These are phyloP conservation scores for Scleroderma bovista DNA, from an alignment of 768 basidiomycete species.

Conservation along the genomic window DNA sequence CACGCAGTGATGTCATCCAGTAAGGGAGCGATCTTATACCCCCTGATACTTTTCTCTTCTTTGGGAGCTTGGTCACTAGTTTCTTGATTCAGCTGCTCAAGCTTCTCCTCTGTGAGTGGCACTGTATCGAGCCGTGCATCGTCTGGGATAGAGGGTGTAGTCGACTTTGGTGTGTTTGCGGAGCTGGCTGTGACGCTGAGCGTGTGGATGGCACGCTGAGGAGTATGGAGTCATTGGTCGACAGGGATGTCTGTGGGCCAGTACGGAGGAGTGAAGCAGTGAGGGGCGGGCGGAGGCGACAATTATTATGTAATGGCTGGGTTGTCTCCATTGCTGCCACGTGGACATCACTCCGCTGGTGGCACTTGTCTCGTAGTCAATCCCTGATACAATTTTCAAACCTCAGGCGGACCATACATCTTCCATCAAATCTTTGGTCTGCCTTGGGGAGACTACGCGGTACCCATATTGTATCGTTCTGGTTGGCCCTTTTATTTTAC, in stretches of 20 bases:
- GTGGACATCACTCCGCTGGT: too few species aligned
- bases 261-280: slow-evolving; percentile 70
- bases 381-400: too few species aligned
- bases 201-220: slow-evolving; percentile 66
- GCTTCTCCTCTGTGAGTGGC: slow-evolving; percentile 60
- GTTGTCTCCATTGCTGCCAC: too few species aligned
- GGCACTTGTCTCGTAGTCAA: too few species aligned
- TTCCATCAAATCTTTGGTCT: too few species aligned
- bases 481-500: too few species aligned
- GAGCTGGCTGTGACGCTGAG: slow-evolving; percentile 49
- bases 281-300: slow-evolving; percentile 69
- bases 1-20: slow-evolving; percentile 82
- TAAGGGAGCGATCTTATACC: slow-evolving; percentile 85
- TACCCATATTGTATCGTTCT: too few species aligned
- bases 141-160: slow-evolving; percentile 36
- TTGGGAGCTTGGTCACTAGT: slow-evolving; percentile 24
- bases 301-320: too few species aligned
- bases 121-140: slow-evolving; percentile 27
- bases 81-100: slow-evolving; percentile 61
- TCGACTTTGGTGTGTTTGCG: slow-evolving; percentile 39
- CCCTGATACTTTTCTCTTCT: slow-evolving; percentile 39
- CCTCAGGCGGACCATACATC: too few species aligned
- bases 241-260: slow-evolving; percentile 47
- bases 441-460: too few species aligned
- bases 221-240: slow-evolving; percentile 56